Base-by-base conservation (phyloP, 2,329 filamentous ascomycete species). In the Sporothrix pseudoabietina region DNA sequence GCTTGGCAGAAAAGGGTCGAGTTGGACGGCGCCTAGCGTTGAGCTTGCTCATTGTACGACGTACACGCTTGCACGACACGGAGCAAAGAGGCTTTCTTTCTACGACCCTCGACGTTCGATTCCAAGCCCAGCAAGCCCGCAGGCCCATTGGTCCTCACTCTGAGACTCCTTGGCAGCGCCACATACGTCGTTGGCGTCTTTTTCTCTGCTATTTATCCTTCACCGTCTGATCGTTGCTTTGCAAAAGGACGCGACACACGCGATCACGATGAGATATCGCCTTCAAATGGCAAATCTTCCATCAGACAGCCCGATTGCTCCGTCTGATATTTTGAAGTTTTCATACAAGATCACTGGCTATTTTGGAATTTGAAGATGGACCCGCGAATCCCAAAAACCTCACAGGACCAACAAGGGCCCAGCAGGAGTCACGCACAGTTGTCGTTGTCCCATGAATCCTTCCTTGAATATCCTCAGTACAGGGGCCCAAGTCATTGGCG, bases 1-100 rank as follows among this genome's bases (percentile, higher is more conserved):
- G n/a, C 61, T 66, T 66, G 61, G 39, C 61, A 30, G 63, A 66
- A 66, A 44, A 66, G 63, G 35, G 59, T 47, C 63, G 41, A 49
- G 26, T 16, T 69, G 44, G 35, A 52, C 65, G 44, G 65, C 65
- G 65, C 65, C 52, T 69, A 54, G 44, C 65, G 65, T 30, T 66
- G 22, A 19, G 32, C 59, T 26, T 41, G 59, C 44, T 49, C 26
- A 30, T 22, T 55, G 52, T 54, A 54, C n/a, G n/a, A n/a, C 44
- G 16, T 22, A 12, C 22, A 47, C 39, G 41, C 41, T 49, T 30
- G 5, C 63, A 35, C 22, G 26, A 32, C 44, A 49, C 44, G 12
- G 44, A 49, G 12, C 4, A 63, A 22, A 41, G 32, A 39, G 32
- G 32, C 30, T 35, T 32, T 35, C 30, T 63, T 63, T 63, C 32